A percentile compares a stretch with the other conserved stretches of the same genome.
These are phyloP conservation scores for Boletus sp. DNA, from an alignment of 768 basidiomycete genomes.

Conservation along the genomic window DNA sequence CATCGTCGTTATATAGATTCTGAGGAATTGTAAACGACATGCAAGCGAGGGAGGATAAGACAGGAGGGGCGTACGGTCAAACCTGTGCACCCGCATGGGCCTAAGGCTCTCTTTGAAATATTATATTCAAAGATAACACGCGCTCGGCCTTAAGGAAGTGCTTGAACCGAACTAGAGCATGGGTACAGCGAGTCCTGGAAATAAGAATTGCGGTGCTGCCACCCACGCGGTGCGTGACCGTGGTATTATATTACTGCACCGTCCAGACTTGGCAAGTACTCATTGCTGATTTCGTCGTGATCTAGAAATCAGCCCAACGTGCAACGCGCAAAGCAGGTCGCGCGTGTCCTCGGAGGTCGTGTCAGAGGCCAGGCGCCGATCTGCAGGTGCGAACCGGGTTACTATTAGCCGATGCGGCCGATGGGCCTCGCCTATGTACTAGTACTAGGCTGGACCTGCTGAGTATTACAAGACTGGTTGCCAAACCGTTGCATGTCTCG, in stretches of 20 bases:
- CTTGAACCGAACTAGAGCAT: too few species aligned
- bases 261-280: too few species aligned
- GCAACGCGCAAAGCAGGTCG: too few species aligned
- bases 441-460: too few species aligned
- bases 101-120: not conserved
- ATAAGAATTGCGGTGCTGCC: not conserved
- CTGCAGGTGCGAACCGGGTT: too few species aligned
- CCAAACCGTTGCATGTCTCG: too few species aligned
- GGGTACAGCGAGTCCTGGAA: not conserved
- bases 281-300: not conserved
- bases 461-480: too few species aligned
- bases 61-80: conserved; percentile 1
- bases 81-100: not conserved
- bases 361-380: too few species aligned
- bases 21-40: conserved; percentile 31
- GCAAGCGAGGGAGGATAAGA: not conserved
- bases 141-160: not conserved
- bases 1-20: conserved; percentile 31
- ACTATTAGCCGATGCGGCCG: too few species aligned
- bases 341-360: too few species aligned
- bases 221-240: not conserved
- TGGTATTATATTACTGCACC: too few species aligned
- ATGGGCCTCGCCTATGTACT: too few species aligned
- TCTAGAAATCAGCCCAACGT: not conserved
- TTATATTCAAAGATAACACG: not conserved